Percentiles rank a stretch among this genome's conserved stretches.
These are phyloP conservation scores for Canavalia ensiformis DNA, from an alignment of 306 rosid genomes.

Conservation along the genomic window DNA sequence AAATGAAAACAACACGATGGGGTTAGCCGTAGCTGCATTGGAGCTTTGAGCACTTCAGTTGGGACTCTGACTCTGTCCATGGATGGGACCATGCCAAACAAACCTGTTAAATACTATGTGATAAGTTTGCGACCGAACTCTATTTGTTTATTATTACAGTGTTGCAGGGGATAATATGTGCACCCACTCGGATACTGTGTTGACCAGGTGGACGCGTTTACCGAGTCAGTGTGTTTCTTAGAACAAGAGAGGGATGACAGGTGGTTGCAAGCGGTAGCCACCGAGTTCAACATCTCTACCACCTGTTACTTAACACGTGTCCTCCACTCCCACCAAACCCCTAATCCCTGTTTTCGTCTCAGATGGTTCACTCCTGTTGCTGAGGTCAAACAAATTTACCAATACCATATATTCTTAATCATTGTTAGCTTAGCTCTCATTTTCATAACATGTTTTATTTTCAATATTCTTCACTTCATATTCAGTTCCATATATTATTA, in stretches of 20 bases:
- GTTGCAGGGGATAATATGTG: neutral
- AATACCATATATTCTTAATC: no score
- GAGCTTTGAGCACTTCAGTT: neutral
- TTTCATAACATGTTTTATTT: no score
- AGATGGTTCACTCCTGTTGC: conserved; percentile 82
- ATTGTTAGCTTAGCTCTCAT: neutral
- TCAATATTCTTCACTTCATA: neutral
- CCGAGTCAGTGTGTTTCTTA: conserved; percentile 70
- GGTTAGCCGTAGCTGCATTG: neutral
- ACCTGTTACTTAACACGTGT: conserved; percentile 62
- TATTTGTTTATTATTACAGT: neutral
- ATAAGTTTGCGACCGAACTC: conserved; percentile 36
- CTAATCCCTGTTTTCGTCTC: conserved; percentile 66
- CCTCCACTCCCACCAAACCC: conserved; percentile 4
- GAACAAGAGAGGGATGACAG: conserved; percentile 66
- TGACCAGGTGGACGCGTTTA: conserved; percentile 74
- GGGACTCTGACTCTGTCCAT: conserved; percentile 1
- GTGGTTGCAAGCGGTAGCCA: conserved; percentile 72
- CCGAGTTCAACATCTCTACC: conserved; percentile 66
- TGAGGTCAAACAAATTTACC: conserved; percentile 54
- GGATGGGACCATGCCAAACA: conserved; percentile 45
- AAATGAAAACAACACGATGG: neutral
- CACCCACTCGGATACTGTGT: neutral
- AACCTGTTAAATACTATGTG: conserved; percentile 66
- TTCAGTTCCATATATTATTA: no score